Evolutionary conservation across 805 yeast species (phyloP).

Genomic region (Candida hispaniensis): DNA sequence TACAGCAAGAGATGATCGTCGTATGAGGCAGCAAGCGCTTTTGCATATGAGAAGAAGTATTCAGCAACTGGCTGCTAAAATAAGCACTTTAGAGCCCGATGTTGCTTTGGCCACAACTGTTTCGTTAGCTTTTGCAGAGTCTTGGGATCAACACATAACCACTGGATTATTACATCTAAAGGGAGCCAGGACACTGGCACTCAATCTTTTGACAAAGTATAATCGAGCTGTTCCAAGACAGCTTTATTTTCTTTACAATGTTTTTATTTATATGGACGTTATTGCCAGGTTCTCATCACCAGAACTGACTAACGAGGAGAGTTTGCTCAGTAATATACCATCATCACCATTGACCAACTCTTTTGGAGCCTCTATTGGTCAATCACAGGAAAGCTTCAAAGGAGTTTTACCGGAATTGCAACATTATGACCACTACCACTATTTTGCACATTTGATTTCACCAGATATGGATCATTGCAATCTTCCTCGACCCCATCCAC

Average conservation of each 20-base stretch:
- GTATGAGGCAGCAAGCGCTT: conserved; percentile 40
- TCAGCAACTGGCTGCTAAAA: conserved; percentile 47
- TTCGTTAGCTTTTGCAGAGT: conserved; percentile 52
- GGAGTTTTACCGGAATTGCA: too few relatives aligned
- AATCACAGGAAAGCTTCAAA: too few relatives aligned
- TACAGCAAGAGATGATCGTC: conserved; percentile 37
- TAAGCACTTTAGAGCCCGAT: conserved; percentile 45
- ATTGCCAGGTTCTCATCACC: conserved; percentile 46
- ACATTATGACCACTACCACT: too few relatives aligned
- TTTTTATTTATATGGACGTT: conserved; percentile 62
- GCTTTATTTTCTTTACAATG: conserved; percentile 45
- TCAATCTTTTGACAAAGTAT: conserved; percentile 18
- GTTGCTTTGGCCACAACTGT: conserved; percentile 57
- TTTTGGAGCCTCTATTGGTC: too few relatives aligned
- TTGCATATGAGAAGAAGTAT: conserved; percentile 51
- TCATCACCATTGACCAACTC: too few relatives aligned
- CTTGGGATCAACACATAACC: conserved; percentile 58
- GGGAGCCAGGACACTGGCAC: conserved; percentile 53
- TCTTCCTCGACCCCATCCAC: neutral
- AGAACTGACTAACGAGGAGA: conserved; percentile 30
- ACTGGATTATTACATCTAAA: conserved; percentile 60
- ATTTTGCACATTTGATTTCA: conserved; percentile 1
- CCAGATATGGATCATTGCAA: neutral
- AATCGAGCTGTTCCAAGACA: conserved; percentile 28
- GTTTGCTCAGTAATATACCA: too few relatives aligned